Conservation (phyloP, 495 filamentous ascomycete genomes). For the Neurospora sp. region DNA sequence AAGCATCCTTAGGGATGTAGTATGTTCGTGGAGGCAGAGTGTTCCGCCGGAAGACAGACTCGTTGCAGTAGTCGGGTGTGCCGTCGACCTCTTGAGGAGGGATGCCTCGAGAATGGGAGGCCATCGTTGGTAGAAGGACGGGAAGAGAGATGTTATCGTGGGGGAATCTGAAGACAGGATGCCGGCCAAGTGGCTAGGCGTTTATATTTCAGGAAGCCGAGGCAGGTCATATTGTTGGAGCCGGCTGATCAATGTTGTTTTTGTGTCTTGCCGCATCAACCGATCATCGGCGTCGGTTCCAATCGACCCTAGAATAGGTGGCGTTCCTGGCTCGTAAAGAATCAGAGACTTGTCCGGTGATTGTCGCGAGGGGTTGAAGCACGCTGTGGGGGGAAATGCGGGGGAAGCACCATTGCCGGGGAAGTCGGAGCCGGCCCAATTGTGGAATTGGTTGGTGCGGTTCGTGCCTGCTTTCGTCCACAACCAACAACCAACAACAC, state of each 20-base stretch:
- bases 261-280: not conserved
- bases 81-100: slow-evolving; percentile 7
- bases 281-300: not conserved
- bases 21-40: slow-evolving; percentile 40
- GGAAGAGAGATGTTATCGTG: not conserved
- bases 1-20: slow-evolving; percentile 33
- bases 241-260: not conserved
- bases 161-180: not conserved
- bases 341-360: not conserved
- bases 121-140: not conserved
- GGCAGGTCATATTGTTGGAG: not conserved
- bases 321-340: too few species aligned
- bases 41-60: slow-evolving; percentile 37
- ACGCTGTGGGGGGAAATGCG: not conserved
- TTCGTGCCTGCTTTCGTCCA: not conserved
- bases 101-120: slow-evolving; percentile 2
- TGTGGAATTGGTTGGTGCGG: not conserved
- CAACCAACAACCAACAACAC: not conserved
- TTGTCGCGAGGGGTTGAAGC: not conserved
- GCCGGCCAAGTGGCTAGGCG: not conserved
- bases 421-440: slow-evolving; percentile 8
- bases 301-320: too few species aligned
- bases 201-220: not conserved
- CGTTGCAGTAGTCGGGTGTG: slow-evolving; percentile 19
- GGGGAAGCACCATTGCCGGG: not conserved